Evolutionary conservation across 139 green algal genomes (phyloP).

Genomic region (Eudorina sp.): DNA sequence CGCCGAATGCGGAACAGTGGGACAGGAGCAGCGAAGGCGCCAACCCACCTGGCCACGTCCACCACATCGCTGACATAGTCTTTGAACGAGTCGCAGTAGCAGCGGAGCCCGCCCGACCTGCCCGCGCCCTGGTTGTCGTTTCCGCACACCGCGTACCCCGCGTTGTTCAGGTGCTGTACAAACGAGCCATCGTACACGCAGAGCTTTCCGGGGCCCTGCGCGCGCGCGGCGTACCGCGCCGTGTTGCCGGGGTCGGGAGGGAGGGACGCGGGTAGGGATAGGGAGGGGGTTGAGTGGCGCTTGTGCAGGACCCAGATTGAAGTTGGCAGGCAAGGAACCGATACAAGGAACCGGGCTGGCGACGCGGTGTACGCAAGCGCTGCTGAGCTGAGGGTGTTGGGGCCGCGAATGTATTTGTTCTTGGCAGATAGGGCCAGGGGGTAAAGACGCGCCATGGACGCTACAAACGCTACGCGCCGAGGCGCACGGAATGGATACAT

Average conservation of each 20-base stretch:
- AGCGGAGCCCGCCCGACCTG: slow-evolving; percentile 69
- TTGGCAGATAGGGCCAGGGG: too few species aligned
- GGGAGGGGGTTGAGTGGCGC: neutral
- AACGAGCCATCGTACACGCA: slow-evolving; percentile 66
- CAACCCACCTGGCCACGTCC: slow-evolving; percentile 62
- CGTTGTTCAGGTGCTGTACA: slow-evolving; percentile 71
- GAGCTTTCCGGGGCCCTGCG: slow-evolving; percentile 37
- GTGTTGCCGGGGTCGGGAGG: neutral
- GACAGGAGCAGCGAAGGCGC: too few species aligned
- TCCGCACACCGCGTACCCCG: slow-evolving; percentile 67
- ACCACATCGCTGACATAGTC: slow-evolving; percentile 76
- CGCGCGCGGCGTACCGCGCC: neutral
- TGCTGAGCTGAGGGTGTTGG: too few species aligned
- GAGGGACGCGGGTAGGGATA: neutral
- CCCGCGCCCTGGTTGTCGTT: slow-evolving; percentile 74
- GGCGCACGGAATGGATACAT: too few species aligned
- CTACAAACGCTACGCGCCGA: too few species aligned
- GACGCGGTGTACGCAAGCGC: too few species aligned
- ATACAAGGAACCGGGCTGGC: too few species aligned
- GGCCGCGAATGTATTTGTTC: too few species aligned
- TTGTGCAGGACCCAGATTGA: too few species aligned
- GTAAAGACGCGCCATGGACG: too few species aligned
- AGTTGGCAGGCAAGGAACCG: too few species aligned
- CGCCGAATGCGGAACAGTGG: too few species aligned
- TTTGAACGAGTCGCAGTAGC: slow-evolving; percentile 76